Evolutionary conservation across 108 stramenopile species (phyloP).

Genomic region (Fistulifera pelliculosa): DNA sequence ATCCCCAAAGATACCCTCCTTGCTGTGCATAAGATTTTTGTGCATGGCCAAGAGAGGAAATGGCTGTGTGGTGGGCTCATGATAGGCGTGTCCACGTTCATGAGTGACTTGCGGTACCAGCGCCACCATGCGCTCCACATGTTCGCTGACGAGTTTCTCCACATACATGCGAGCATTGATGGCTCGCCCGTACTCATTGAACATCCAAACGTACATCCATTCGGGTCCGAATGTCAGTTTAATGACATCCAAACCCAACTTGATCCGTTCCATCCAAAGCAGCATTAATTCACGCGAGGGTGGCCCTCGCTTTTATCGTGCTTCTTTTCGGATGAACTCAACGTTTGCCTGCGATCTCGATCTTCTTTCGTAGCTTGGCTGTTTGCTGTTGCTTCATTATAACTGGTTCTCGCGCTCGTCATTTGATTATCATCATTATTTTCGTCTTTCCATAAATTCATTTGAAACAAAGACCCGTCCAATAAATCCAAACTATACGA

Average conservation of each 20-base stretch:
- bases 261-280: conserved; percentile 29
- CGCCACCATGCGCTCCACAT: conserved; percentile 11
- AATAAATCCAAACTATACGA: conserved; percentile 23
- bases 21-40: neutral
- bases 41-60: conserved; percentile 8
- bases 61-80: conserved; percentile 24
- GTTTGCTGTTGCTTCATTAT: no score
- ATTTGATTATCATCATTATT: no score
- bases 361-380: no score
- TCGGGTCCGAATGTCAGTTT: conserved; percentile 21
- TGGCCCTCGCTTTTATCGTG: neutral
- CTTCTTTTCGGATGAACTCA: no score
- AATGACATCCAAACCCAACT: conserved; percentile 23
- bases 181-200: conserved; percentile 25
- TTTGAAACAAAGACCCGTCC: conserved; percentile 15
- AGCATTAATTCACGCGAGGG: conserved; percentile 10
- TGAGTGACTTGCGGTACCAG: conserved; percentile 1
- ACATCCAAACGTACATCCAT: conserved; percentile 27
- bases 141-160: conserved; percentile 8
- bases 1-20: conserved; percentile 5
- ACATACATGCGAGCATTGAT: conserved; percentile 19
- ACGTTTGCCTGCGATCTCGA: no score
- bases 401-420: no score
- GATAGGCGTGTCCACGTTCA: conserved; percentile 15
- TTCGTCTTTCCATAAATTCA: conserved; percentile 4